Evolutionary conservation across 75 land plant genomes (phyloP).

Genomic region (Pinus albicaulis): DNA sequence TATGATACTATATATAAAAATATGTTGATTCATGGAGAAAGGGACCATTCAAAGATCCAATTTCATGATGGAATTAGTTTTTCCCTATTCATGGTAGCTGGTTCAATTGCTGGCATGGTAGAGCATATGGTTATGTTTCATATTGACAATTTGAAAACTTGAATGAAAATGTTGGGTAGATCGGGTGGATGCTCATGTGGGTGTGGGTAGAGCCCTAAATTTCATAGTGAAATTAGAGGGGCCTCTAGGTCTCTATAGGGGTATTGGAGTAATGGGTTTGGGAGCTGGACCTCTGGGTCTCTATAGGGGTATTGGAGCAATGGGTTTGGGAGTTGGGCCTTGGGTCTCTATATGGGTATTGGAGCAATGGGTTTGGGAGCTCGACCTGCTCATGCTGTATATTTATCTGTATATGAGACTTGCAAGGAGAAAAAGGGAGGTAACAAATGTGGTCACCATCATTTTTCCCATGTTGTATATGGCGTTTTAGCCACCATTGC

Average conservation of each 20-base stretch:
- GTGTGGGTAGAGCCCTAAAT: conserved; percentile 14
- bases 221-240: conserved; percentile 30
- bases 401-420: conserved; percentile 34
- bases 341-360: conserved; percentile 36
- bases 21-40: conserved; percentile 1
- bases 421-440: conserved; percentile 32
- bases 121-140: conserved; percentile 51
- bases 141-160: conserved; percentile 42
- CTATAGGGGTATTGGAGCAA: no score
- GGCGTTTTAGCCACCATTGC: conserved; percentile 42
- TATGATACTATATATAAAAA: conserved; percentile 1
- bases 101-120: conserved; percentile 41
- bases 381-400: conserved; percentile 39
- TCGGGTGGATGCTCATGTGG: conserved; percentile 18
- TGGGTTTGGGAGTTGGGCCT: conserved; percentile 14
- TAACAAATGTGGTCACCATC: conserved; percentile 29
- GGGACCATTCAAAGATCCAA: neutral
- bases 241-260: conserved; percentile 36
- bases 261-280: conserved; percentile 40
- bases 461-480: conserved; percentile 30
- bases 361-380: neutral
- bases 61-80: conserved; percentile 35
- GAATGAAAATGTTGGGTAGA: conserved; percentile 36
- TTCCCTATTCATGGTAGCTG: conserved; percentile 40
- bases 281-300: conserved; percentile 39